phyloP scores from a whole-genome alignment of 768 basidiomycete genomes.

The Tephrocybe rancida region DNA sequence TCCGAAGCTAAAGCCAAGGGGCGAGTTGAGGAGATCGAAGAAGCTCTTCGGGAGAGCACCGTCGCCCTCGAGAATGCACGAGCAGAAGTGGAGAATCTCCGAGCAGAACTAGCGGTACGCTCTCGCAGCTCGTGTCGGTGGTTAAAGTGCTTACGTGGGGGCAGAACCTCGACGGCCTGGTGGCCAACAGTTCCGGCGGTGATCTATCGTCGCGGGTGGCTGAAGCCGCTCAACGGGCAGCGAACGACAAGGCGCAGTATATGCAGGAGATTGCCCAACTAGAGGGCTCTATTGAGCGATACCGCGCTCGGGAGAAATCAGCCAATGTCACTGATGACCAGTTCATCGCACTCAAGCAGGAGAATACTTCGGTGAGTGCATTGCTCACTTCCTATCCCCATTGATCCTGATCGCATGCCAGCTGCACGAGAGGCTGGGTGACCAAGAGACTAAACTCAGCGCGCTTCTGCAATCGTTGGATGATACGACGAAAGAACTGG shows the following conservation, averaged over 20 bases:
- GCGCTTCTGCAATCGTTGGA: constrained; percentile 31
- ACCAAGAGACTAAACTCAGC: constrained; percentile 29
- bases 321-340: constrained; percentile 10
- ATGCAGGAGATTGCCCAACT: constrained; percentile 59
- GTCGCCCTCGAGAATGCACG: constrained; percentile 86
- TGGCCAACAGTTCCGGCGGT: constrained; percentile 40
- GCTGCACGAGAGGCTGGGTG: constrained; percentile 28
- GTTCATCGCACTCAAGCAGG: constrained; percentile 11
- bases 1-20: constrained; percentile 62
- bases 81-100: constrained; percentile 82
- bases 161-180: constrained; percentile 70
- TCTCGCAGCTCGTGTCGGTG: not conserved
- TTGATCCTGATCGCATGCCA: constrained; percentile 9
- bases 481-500: constrained; percentile 51
- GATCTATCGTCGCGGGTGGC: constrained; percentile 48
- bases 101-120: constrained; percentile 77
- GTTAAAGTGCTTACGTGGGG: not conserved
- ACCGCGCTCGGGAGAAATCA: constrained; percentile 27
- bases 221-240: constrained; percentile 48
- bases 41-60: constrained; percentile 85
- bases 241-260: constrained; percentile 53
- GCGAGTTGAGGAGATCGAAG: constrained; percentile 85
- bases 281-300: constrained; percentile 46
- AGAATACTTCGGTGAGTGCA: constrained; percentile 24
- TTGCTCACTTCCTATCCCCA: not conserved